phyloP scores from a whole-genome alignment of 805 yeast species.

The Wickerhamomyces strasburgensis region DNA sequence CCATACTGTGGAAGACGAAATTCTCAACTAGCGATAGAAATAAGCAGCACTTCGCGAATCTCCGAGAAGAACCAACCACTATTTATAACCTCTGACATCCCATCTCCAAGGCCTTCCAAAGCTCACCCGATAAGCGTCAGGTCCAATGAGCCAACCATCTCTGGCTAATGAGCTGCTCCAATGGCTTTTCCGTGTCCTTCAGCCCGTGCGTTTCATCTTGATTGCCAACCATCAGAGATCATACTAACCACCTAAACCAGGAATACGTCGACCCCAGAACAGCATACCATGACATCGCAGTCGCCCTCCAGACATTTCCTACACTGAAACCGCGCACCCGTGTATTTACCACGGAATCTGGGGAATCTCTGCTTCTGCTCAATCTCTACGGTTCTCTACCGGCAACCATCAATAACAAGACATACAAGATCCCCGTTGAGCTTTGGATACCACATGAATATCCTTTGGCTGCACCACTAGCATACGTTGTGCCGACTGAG shows the following conservation, averaged over 20 bases:
- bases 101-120: background rate
- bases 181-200: constrained; percentile 56
- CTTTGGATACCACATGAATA: constrained; percentile 75
- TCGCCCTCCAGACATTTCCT: constrained; percentile 44
- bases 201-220: constrained; percentile 34
- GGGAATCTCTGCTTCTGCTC: constrained; percentile 54
- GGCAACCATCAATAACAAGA: constrained; percentile 23
- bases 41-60: constrained; percentile 13
- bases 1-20: too few species aligned
- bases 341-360: constrained; percentile 51
- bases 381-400: constrained; percentile 58
- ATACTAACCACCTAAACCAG: too few species aligned
- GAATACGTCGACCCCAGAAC: constrained; percentile 56
- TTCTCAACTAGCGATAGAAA: background rate
- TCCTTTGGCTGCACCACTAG: constrained; percentile 65
- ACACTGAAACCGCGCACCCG: constrained; percentile 67
- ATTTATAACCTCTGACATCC: background rate
- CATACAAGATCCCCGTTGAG: constrained; percentile 51
- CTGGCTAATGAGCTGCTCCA: constrained; percentile 33
- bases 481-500: constrained; percentile 54
- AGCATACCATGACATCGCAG: constrained; percentile 58
- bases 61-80: too few species aligned
- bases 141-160: constrained; percentile 6
- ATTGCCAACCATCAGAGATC: too few species aligned
- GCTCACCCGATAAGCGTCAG: background rate